Base-by-base conservation (phyloP, 208 protist genomes). In the Wallacemonas rigidus region DNA sequence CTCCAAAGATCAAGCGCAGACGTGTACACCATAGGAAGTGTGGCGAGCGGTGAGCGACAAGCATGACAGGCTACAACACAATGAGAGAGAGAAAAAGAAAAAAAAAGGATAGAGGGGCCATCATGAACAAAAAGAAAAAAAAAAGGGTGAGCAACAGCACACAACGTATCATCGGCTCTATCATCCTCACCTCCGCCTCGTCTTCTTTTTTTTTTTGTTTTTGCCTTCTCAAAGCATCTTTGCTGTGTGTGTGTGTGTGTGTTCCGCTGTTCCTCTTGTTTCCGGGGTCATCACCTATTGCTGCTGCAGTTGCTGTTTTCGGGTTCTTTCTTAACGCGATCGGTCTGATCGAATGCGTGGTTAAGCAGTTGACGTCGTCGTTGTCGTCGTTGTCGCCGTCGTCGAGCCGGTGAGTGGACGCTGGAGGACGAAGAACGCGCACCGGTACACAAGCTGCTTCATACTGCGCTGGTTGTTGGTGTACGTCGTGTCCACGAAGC, bases 391-490 rank as follows among this genome's bases (percentile, higher is more conserved):
- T 38, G 60, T 17, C 2, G 36, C 56, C 8, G 17, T 3, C 36
- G 60, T 36, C 6, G 60, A 11, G 41, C 43, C 60, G 9, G 15
- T 35, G 43, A 80, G 47, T 15, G 85, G 91, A 5, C 88, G 79
- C 58, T 92, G 92, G 40, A 96, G 79, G 40, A 95, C 74, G 76
- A 98, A 97, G 68, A 95, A 97, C 43, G 92, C 90, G 73, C 90
- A 95, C 39, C 88, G 82, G 65, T 97, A 98, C 60, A 96, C 84
- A 17, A 95, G 67, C 75, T 94, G 90, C 69, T 95, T 97, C 94
- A 98, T 98, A 50, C 88, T 95, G 57, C 90, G 86, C 75, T 95
- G 82, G 70, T 98, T 97, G 57, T 88, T 93, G 14, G 92, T 96
- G 81, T 98, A 98, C 6, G 91, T 95, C 4, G 86, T 96, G 60